phyloP scores from a whole-genome alignment of 2,329 filamentous ascomycete genomes.

The Colletotrichum sp. region DNA sequence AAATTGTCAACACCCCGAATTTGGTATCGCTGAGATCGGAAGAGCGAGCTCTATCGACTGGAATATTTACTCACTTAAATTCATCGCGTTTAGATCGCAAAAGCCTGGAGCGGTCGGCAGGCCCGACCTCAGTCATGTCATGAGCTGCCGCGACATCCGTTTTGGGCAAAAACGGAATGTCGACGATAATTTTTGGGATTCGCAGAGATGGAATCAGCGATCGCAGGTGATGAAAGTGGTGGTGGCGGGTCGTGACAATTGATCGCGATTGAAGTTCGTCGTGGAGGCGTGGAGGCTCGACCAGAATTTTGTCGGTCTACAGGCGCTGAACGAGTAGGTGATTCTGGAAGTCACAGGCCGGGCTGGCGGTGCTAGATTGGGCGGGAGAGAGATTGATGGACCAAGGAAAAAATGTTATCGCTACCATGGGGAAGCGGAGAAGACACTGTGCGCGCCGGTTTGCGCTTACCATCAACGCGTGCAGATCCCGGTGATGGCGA shows the following conservation, averaged over 20 bases:
- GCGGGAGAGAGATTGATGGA: conserved; percentile 8
- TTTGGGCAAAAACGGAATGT: conserved; percentile 66
- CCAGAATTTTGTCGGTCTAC: conserved; percentile 20
- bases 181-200: conserved; percentile 34
- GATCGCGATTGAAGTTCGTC: conserved; percentile 24
- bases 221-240: conserved; percentile 21
- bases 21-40: conserved; percentile 52
- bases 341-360: conserved; percentile 18
- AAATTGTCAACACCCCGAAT: conserved; percentile 48
- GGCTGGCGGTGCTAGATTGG: conserved; percentile 20
- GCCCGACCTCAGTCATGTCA: conserved; percentile 76
- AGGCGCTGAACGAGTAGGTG: conserved; percentile 19
- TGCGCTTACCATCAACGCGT: background rate
- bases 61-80: conserved; percentile 57
- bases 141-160: conserved; percentile 72
- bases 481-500: background rate
- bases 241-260: conserved; percentile 20
- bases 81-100: conserved; percentile 69
- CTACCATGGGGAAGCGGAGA: background rate
- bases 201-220: conserved; percentile 30
- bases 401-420: conserved; percentile 24
- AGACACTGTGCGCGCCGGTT: background rate
- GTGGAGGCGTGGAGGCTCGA: conserved; percentile 22
- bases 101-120: conserved; percentile 69
- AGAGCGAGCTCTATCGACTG: conserved; percentile 52